Evolutionary conservation across 768 basidiomycete species (phyloP), one percentile per base, ranked within the genome.

Genomic region (Calvatia gigantea): DNA sequence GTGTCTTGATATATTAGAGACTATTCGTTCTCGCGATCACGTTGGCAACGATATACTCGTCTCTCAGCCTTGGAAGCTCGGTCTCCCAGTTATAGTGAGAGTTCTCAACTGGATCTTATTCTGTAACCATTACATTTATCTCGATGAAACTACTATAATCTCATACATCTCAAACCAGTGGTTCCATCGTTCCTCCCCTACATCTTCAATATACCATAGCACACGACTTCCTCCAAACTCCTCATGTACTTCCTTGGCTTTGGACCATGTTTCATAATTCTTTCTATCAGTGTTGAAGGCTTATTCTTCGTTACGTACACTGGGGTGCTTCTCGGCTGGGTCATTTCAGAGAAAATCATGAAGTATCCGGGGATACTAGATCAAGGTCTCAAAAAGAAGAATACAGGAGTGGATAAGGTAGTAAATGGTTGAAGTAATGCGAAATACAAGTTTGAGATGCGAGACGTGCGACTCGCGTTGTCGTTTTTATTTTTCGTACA

Each of bases 401-500:
- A 25, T 57, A 31, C 9, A 17, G 15, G 9, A 11, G 17, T 31
- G 1, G 14, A 25, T 15, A 19, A 32, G 31, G 35, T n/a, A n/a
- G n/a, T n/a, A n/a, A n/a, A n/a, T n/a, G n/a, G n/a, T n/a, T n/a
- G n/a, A n/a, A n/a, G 8, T 12, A 21, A 4, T 33, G 42, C 31
- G 11, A 60, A 61, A 19, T 80, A 82, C 61, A 61, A 65, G 19
- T 81, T 85, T 65, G 75, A 71, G 57, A 67, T 69, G 32, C 86
- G 87, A 37, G 87, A 91, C 56, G 66, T 91, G 11, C 72, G 91
- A 44, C 83, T 89, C 51, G 89, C 87, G 0, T 58, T 93, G 19
- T 89, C 91, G 67, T 93, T 93, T 70, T 69, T 94, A 56, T 90
- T 90, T 67, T 91, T 94, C 60, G 85, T 92, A 6, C 91, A 94